Evolutionary conservation across 345 rosid genomes (phyloP), one percentile per base, ranked within the genome.

Genomic region (Populus simonii): DNA sequence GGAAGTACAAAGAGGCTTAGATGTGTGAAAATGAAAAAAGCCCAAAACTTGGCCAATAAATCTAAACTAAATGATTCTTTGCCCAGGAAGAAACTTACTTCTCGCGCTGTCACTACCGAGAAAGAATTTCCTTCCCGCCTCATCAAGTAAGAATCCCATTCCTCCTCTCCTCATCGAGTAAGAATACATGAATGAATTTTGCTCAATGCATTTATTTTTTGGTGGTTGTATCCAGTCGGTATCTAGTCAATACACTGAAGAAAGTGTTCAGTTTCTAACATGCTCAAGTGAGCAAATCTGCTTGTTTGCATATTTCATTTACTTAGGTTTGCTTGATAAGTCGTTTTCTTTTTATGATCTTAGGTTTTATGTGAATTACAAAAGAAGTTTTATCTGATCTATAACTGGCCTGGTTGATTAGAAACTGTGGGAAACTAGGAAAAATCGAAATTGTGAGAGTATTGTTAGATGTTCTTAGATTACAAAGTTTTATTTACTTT

Each of bases 1-100:
- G 98, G 98, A 61, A 92, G 86, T 69, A 89, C 90, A 76, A 94
- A 94, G 86, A 89, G 91, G 85, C 94, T 84, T 81, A 86, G 98
- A 84, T 89, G 97, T 81, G 90, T 89, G 82, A 93, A 92, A 83
- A 80, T 91, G 39, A 94, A 91, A 83, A 91, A 89, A 74, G 90
- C 87, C 70, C 89, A 83, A 81, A 85, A 72, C 74, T 85, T 80
- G 36, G 79, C 84, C 75, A 72, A 78, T 82, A 89, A 85, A 77
- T 89, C 90, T 63, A 77, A 77, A 68, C 78, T 76, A 63, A 66
- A 81, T 69, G 90, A 88, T 75, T 72, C 86, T 79, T 82, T 87
- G 80, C 75, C 85, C 25, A 91, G 86, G 88, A 91, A 88, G 84
- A 90, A 91, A 77, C 78, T 85, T 80, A 36, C 84, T 3, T 87